A percentile compares a stretch with the other conserved stretches of the same genome.
phyloP scores from a whole-genome alignment of 108 stramenopile species.

The Nannochloropsis gaditana region DNA sequence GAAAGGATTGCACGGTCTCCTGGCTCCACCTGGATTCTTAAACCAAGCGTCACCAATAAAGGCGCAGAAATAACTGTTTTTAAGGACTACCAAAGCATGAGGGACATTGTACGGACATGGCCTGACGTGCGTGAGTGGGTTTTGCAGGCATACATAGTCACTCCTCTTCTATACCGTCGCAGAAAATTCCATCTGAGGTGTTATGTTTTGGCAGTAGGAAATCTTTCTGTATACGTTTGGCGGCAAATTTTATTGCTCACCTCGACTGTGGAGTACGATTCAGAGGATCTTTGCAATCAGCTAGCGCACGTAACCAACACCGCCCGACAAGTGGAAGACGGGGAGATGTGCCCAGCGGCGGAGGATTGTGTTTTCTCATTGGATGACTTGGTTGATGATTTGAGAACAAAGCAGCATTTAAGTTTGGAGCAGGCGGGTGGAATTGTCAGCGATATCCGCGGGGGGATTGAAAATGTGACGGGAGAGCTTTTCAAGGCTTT shows the following conservation, averaged over 20 bases:
- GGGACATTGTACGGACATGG: slow-evolving; percentile 36
- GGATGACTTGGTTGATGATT: slow-evolving; percentile 21
- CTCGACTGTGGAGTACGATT: slow-evolving; percentile 18
- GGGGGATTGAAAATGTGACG: slow-evolving; percentile 34
- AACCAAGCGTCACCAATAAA: slow-evolving; percentile 54
- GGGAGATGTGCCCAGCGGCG: slow-evolving; percentile 35
- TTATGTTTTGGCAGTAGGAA: slow-evolving; percentile 54
- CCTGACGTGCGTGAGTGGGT: slow-evolving; percentile 55
- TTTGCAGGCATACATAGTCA: slow-evolving; percentile 24
- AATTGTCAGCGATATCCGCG: slow-evolving; percentile 22
- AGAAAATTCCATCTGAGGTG: slow-evolving; percentile 59
- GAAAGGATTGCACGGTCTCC: neutral
- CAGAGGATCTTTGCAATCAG: slow-evolving; percentile 26
- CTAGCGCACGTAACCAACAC: slow-evolving; percentile 59
- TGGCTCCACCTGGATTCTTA: slow-evolving; percentile 51
- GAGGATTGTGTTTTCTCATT: slow-evolving; percentile 45
- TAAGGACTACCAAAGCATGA: slow-evolving; percentile 39
- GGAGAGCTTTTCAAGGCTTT: slow-evolving; percentile 50
- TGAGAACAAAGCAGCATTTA: neutral
- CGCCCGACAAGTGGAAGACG: slow-evolving; percentile 46
- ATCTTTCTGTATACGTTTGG: slow-evolving; percentile 52
- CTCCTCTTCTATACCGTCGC: slow-evolving; percentile 41
- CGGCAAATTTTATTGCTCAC: slow-evolving; percentile 47
- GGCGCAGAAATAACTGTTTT: slow-evolving; percentile 50
- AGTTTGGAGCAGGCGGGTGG: neutral